These are phyloP conservation scores for Chytriomyces sp. DNA, from an alignment of 192 early-diverging fungal genomes.

Conservation along the genomic window DNA sequence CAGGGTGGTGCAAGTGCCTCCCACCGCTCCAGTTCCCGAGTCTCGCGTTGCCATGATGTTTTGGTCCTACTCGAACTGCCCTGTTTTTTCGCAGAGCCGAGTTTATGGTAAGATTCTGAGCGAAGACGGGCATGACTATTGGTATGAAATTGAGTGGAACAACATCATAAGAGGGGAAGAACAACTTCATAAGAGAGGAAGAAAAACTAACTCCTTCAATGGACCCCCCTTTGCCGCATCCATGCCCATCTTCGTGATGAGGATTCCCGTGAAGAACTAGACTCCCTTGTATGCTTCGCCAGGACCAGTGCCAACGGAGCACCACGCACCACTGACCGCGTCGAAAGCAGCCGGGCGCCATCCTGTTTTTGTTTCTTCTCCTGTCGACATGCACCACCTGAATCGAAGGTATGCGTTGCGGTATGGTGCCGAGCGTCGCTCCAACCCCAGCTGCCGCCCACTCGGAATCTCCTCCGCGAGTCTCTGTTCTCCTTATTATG, in stretches of 20 bases:
- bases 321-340: constrained; percentile 10
- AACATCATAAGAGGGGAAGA: no score
- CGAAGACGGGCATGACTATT: no score
- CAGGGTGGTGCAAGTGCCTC: no score
- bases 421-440: background rate
- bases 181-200: no score
- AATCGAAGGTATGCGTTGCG: constrained; percentile 30
- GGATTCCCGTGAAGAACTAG: constrained; percentile 39
- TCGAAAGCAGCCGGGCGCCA: constrained; percentile 34
- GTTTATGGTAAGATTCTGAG: no score
- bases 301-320: background rate
- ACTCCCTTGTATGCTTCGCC: constrained; percentile 16
- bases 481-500: constrained; percentile 1
- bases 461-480: constrained; percentile 46
- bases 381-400: no score
- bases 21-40: no score
- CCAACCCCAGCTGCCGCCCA: constrained; percentile 29
- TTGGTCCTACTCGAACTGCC: no score
- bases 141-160: no score
- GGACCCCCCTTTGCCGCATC: constrained; percentile 23
- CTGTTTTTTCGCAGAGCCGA: no score
- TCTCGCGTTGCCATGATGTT: no score
- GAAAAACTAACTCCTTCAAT: no score
- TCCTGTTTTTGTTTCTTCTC: constrained; percentile 40
- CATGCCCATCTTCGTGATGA: constrained; percentile 36